A percentile compares a stretch with the other conserved stretches of the same genome.
Evolutionary conservation across 768 basidiomycete genomes (phyloP).

Genomic region (Mycena belliarum): DNA sequence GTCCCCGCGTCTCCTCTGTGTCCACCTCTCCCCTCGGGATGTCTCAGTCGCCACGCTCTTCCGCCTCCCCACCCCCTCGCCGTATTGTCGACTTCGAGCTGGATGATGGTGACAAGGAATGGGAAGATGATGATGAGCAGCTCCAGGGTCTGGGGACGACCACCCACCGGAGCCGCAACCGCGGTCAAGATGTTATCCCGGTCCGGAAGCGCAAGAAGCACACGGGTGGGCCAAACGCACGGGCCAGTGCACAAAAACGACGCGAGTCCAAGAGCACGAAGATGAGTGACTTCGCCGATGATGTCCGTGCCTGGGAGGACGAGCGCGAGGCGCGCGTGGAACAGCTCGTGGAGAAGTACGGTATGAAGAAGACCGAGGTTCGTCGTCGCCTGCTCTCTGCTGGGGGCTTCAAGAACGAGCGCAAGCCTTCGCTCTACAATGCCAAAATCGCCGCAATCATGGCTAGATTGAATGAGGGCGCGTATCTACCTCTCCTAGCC

Average conservation of each 20-base stretch:
- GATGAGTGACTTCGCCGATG: neutral
- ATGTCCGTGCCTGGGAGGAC: neutral
- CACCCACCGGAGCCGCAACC: neutral
- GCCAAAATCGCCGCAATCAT: neutral
- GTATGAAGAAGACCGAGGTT: neutral
- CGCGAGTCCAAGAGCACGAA: too few species aligned
- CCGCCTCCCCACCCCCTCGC: too few species aligned
- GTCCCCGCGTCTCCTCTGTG: too few species aligned
- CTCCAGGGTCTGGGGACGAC: neutral
- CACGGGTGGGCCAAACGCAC: neutral
- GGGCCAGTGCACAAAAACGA: neutral
- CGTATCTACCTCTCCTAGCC: neutral
- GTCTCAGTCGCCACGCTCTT: too few species aligned
- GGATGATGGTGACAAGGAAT: neutral
- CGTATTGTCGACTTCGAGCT: neutral
- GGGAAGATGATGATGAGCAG: neutral
- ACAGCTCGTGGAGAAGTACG: neutral
- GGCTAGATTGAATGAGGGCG: neutral
- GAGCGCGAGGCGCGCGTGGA: neutral
- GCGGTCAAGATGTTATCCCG: neutral
- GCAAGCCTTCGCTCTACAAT: neutral
- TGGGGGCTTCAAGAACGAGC: neutral
- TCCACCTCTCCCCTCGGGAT: too few species aligned
- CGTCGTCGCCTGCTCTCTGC: neutral
- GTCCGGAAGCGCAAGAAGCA: neutral